phyloP scores from a whole-genome alignment of 192 early-diverging fungal genomes.

The Chytriomyces confervae region DNA sequence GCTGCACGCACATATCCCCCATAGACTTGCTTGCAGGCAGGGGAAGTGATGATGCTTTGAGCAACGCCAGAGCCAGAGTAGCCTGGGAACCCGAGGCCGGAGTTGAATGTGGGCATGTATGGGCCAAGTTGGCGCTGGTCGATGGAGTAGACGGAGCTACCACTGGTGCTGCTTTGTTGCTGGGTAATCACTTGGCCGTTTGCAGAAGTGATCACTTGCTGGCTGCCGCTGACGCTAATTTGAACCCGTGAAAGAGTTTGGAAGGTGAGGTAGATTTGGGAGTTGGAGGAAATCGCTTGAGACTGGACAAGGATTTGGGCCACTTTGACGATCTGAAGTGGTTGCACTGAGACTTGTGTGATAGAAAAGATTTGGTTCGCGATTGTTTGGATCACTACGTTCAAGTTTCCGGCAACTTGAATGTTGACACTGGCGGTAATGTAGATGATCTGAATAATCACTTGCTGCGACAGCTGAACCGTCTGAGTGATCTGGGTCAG shows the following conservation, averaged over 20 bases:
- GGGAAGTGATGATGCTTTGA: neutral
- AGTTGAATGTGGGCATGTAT: constrained; percentile 1
- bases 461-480: neutral
- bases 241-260: neutral
- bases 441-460: neutral
- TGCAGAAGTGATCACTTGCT: neutral
- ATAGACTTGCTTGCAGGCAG: neutral
- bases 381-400: neutral
- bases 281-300: neutral
- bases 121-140: neutral
- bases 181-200: neutral
- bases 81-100: neutral
- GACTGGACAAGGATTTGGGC: neutral
- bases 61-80: neutral
- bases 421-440: neutral
- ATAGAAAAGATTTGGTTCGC: neutral
- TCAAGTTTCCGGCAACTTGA: neutral
- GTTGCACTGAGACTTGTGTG: neutral
- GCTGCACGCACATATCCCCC: neutral
- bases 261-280: neutral
- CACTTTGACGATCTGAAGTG: neutral
- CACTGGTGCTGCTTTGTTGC: neutral
- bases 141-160: neutral
- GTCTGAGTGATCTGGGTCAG: neutral
- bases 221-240: neutral